A percentile compares a stretch with the other conserved stretches of the same genome.
Evolutionary conservation across 2,329 filamentous ascomycete species (phyloP).

Genomic region (Penicillium sp.): DNA sequence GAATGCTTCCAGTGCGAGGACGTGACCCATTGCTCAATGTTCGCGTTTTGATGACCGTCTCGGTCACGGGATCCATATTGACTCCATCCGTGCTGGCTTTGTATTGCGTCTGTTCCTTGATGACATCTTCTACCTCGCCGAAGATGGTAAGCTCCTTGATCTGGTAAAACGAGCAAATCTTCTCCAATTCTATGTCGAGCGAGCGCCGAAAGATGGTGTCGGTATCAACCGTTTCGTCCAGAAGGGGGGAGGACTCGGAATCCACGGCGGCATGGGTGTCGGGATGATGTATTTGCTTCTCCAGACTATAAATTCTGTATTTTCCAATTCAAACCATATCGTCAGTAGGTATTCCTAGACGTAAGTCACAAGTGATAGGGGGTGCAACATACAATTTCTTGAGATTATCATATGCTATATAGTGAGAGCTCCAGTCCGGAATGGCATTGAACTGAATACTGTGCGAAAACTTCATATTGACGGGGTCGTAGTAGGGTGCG

Average conservation of each 20-base stretch:
- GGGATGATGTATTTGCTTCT: constrained; percentile 71
- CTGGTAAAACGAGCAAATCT: constrained; percentile 86
- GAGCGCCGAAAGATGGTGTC: constrained; percentile 77
- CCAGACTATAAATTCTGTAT: constrained; percentile 83
- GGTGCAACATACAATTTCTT: constrained; percentile 78
- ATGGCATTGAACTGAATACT: constrained; percentile 99
- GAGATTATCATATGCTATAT: constrained; percentile 96
- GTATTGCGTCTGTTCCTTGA: constrained; percentile 68
- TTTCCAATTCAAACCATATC: neutral
- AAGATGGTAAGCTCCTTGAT: constrained; percentile 85
- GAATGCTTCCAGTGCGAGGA: constrained; percentile 48
- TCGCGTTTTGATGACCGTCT: constrained; percentile 39
- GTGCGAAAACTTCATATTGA: constrained; percentile 99
- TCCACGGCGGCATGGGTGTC: constrained; percentile 56
- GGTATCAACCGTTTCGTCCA: constrained; percentile 63
- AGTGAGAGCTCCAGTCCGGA: constrained; percentile 98
- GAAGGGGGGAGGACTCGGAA: constrained; percentile 78
- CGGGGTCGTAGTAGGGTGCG: constrained; percentile 36
- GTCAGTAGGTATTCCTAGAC: neutral
- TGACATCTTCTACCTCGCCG: constrained; percentile 72
- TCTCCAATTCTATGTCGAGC: constrained; percentile 85
- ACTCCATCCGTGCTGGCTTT: constrained; percentile 54
- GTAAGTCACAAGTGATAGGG: neutral
- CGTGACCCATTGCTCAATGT: constrained; percentile 40
- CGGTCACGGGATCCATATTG: constrained; percentile 42